Conservation (phyloP, 73 alveolate species). For the Paramecium pentaurelia region DNA sequence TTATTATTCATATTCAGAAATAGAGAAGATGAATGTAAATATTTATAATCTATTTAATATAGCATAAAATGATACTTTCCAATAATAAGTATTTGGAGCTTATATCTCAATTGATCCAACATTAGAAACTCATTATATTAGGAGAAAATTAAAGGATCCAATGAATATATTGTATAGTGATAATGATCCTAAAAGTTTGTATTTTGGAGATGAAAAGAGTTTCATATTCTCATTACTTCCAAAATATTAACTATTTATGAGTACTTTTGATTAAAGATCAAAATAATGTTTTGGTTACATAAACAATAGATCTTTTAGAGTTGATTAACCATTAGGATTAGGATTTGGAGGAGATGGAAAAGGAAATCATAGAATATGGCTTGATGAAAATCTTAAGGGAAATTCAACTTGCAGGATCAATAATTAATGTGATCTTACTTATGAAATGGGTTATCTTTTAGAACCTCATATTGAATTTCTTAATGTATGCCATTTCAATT, state of each 20-base stretch:
- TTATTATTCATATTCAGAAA: conserved; percentile 4
- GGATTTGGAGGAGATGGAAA: conserved; percentile 47
- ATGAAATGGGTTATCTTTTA: conserved; percentile 2
- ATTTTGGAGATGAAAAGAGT: conserved; percentile 46
- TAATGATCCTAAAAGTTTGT: neutral
- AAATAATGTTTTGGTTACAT: conserved; percentile 22
- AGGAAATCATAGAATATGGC: conserved; percentile 32
- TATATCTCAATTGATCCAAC: conserved; percentile 19
- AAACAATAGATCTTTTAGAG: neutral
- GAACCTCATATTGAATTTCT: conserved; percentile 29
- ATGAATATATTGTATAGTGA: neutral
- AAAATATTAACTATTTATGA: neutral
- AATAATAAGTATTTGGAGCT: conserved; percentile 15
- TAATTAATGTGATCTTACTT: conserved; percentile 18
- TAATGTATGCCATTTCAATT: neutral
- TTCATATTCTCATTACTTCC: conserved; percentile 8
- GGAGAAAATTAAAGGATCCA: conserved; percentile 15
- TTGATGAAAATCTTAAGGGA: conserved; percentile 1
- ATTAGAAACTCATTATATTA: neutral
- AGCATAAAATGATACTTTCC: conserved; percentile 28
- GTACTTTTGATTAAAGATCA: conserved; percentile 3
- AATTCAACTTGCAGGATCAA: neutral
- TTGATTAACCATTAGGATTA: neutral
- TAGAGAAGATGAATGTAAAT: conserved; percentile 42
- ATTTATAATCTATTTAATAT: neutral